phyloP scores from a whole-genome alignment of 108 stramenopile genomes.

The Conticribra weissflogii region DNA sequence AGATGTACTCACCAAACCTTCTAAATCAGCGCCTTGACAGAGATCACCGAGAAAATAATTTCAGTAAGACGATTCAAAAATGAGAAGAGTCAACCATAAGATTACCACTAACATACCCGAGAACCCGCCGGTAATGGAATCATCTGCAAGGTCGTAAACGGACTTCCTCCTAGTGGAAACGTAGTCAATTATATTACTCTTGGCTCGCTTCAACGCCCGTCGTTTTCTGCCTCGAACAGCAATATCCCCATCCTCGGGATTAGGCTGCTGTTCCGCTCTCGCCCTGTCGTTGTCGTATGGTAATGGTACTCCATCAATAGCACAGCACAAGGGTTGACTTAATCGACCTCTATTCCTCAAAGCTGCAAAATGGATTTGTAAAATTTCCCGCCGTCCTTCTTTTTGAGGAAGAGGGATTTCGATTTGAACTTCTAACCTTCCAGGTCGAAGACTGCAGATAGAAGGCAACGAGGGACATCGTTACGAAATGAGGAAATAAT shows the following conservation, averaged over 20 bases:
- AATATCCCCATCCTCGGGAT: not conserved
- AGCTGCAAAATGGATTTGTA: conserved; percentile 72
- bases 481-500: too few species aligned
- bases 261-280: not conserved
- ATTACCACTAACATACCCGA: conserved; percentile 60
- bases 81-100: not conserved
- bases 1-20: conserved; percentile 58
- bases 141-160: conserved; percentile 65
- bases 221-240: conserved; percentile 25
- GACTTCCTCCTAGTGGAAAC: conserved; percentile 9
- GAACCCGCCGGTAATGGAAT: conserved; percentile 73
- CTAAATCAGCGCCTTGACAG: conserved; percentile 54
- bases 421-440: conserved; percentile 92
- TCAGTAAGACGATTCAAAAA: not conserved
- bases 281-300: conserved; percentile 8
- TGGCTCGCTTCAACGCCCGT: conserved; percentile 32
- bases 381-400: conserved; percentile 70
- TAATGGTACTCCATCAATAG: conserved; percentile 60
- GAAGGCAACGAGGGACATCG: too few species aligned
- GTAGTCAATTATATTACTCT: conserved; percentile 30
- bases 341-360: conserved; percentile 62
- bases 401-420: conserved; percentile 69
- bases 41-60: not conserved
- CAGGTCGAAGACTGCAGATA: too few species aligned
- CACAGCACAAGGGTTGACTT: conserved; percentile 61